These are phyloP conservation scores for Podaxis sp. DNA, from an alignment of 768 basidiomycete species.

Conservation along the genomic window DNA sequence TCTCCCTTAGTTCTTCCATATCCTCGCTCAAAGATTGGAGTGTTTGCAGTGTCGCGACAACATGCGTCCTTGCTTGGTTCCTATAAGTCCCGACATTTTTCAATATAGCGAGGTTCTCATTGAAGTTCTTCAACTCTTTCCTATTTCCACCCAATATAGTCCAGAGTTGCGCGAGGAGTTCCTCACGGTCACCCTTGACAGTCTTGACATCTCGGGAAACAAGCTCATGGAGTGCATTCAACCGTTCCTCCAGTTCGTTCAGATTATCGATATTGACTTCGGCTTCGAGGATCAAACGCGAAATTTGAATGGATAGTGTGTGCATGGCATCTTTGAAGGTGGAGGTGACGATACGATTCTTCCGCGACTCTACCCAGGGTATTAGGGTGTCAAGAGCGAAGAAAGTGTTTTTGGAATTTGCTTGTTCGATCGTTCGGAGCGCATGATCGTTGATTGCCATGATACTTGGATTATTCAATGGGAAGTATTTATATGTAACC, in stretches of 20 bases:
- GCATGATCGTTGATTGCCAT: conserved; percentile 75
- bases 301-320: conserved; percentile 46
- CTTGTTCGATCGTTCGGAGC: conserved; percentile 48
- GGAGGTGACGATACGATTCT: conserved; percentile 41
- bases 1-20: conserved; percentile 72
- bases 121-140: conserved; percentile 41
- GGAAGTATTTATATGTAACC: neutral
- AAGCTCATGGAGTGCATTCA: conserved; percentile 53
- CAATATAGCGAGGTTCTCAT: conserved; percentile 49
- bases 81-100: conserved; percentile 52
- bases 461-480: conserved; percentile 38
- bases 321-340: conserved; percentile 65
- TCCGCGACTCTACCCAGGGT: conserved; percentile 30
- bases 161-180: conserved; percentile 67
- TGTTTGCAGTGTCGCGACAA: conserved; percentile 59
- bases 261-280: conserved; percentile 53
- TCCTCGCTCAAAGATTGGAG: conserved; percentile 64
- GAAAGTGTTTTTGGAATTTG: conserved; percentile 30
- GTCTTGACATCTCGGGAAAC: conserved; percentile 52
- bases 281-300: conserved; percentile 63
- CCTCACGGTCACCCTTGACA: conserved; percentile 38
- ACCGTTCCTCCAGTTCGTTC: conserved; percentile 56
- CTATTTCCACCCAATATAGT: conserved; percentile 62
- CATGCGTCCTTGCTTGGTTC: conserved; percentile 58
- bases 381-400: conserved; percentile 23